Evolutionary conservation across 106 monocot species (phyloP).

Genomic region (Acorus gramineus): DNA sequence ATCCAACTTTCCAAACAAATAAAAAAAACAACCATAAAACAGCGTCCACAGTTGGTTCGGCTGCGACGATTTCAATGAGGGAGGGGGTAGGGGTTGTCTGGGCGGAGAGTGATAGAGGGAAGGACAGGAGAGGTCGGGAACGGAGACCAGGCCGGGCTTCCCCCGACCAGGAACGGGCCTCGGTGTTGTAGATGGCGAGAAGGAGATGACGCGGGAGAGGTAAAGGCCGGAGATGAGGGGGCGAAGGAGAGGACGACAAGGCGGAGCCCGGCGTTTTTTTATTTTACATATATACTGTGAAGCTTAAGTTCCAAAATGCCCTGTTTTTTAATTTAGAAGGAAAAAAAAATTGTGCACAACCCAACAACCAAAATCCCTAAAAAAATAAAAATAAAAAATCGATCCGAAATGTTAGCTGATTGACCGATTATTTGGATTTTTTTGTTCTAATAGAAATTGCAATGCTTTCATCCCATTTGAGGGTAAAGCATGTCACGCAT

Average conservation of each 20-base stretch:
- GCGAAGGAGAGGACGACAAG: constrained; percentile 71
- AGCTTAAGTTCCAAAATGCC: too few species aligned
- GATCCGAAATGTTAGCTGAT: too few species aligned
- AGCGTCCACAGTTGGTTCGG: constrained; percentile 4
- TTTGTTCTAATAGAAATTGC: too few species aligned
- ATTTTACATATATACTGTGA: too few species aligned
- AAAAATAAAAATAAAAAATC: too few species aligned
- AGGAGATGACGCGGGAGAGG: constrained; percentile 54
- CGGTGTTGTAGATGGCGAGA: constrained; percentile 46
- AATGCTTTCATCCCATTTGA: too few species aligned
- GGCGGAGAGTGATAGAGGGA: constrained; percentile 60
- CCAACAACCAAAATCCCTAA: too few species aligned
- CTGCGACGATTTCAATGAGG: not conserved
- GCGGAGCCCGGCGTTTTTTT: constrained; percentile 78
- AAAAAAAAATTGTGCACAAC: too few species aligned
- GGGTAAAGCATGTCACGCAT: too few species aligned
- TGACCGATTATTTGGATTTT: too few species aligned
- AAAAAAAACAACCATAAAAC: not conserved
- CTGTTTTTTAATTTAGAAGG: too few species aligned
- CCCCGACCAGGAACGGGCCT: constrained; percentile 57
- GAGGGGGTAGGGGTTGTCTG: not conserved
- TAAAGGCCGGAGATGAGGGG: constrained; percentile 73
- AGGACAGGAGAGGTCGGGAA: constrained; percentile 76
- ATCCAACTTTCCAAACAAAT: too few species aligned
- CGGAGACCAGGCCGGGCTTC: constrained; percentile 49